Evolutionary conservation across 371 early-diverging fungal species (phyloP), one percentile per base, ranked within the genome.

Genomic region (Rhizomucor pusillus): DNA sequence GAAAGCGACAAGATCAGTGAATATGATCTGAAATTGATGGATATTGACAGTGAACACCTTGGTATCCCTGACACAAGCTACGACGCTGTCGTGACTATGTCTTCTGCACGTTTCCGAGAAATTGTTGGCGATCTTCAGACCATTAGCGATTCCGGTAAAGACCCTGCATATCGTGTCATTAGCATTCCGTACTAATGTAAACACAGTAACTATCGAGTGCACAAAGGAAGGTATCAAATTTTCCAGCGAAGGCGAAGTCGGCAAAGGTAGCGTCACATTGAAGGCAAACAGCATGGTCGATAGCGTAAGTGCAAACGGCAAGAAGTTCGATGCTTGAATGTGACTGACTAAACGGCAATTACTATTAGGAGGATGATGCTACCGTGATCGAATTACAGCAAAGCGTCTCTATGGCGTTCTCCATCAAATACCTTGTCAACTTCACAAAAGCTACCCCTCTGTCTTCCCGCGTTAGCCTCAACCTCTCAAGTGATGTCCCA

Each of bases 361-460:
- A 29, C 9, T 36, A 29, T 20, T 61, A 81, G 69, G 90, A 90
- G 40, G 88, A 90, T 10, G 87, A 82, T 35, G 58, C 86, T 7
- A 87, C 91, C 23, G 69, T 79, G 14, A 92, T 95, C 59, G 83
- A 90, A 59, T 77, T 98, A 34, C 75, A 82, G 56, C 81, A 89
- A 65, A 84, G 90, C 43, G 94, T 92, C 12, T 72, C 78, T 29
- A 85, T 96, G 59, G 89, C 90, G 51, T 92, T 97, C 65, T 87
- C 97, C 14, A 83, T 95, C 65, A 98, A 98, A 77, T 97, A 95
- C 80, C 80, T 99, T 20, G 76, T 81, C 62, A 90, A 90, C 81
- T 97, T 99, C 60, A 87, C 95, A 52, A 99, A 98, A 81, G 97
- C 98, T 35, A 90, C 95, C 9, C 89, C 97, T 7, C 81, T 97